Conservation (phyloP, 352 stramenopile genomes). For the Globisporangium irregulare region DNA sequence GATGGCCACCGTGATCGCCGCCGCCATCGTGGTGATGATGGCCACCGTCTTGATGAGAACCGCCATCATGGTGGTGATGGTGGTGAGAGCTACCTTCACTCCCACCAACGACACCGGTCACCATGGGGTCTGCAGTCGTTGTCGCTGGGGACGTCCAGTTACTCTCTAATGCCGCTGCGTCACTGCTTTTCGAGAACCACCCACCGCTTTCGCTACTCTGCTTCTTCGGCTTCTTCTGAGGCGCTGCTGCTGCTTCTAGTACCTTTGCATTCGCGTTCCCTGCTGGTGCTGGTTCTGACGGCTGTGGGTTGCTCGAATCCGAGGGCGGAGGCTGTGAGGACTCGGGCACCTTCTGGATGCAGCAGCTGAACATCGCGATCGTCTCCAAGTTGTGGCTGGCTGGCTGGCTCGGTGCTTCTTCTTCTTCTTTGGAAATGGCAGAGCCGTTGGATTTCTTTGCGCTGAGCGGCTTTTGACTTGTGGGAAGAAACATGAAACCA, state of each 20-base stretch:
- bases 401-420: neutral
- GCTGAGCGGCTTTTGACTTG: neutral
- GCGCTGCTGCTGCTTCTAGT: neutral
- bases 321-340: neutral
- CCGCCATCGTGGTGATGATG: neutral
- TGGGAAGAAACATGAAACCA: neutral
- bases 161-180: neutral
- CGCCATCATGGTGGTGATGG: neutral
- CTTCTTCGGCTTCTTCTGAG: neutral
- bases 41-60: neutral
- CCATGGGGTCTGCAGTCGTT: neutral
- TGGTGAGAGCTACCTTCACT: neutral
- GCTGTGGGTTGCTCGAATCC: neutral
- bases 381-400: neutral
- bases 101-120: neutral
- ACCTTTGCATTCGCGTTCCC: neutral
- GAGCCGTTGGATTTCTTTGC: no score
- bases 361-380: neutral
- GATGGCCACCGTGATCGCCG: neutral
- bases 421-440: neutral
- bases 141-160: neutral
- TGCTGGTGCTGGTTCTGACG: neutral
- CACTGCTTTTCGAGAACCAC: neutral
- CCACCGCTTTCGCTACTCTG: neutral
- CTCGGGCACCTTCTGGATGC: neutral